phyloP scores from a whole-genome alignment of 164 flowering plant genomes.

The Nymphaea colorata region DNA sequence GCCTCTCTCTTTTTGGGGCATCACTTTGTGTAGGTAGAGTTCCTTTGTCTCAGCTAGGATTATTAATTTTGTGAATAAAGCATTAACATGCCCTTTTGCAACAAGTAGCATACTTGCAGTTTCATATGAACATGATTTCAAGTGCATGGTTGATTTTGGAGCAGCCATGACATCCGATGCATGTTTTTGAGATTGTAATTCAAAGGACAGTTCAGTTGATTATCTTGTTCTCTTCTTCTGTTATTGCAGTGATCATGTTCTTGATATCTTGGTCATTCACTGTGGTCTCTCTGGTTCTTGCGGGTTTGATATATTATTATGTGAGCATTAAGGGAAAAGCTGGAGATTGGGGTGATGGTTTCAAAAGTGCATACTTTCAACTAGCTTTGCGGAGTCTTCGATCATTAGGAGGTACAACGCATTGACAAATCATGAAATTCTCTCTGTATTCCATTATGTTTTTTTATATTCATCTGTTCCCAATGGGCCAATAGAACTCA shows the following conservation, averaged over 20 bases:
- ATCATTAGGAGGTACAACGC: conserved; percentile 78
- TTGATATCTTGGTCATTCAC: conserved; percentile 98
- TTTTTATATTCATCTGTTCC: no score
- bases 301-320: conserved; percentile 89
- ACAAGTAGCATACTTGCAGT: no score
- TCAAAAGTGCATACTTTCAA: conserved; percentile 99
- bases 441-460: no score
- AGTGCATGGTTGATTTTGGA: no score
- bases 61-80: no score
- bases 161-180: no score
- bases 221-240: conserved; percentile 4
- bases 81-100: no score
- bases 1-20: conserved; percentile 94
- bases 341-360: conserved; percentile 99
- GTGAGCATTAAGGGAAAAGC: conserved; percentile 97
- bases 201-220: background rate
- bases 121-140: no score
- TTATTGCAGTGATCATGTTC: conserved; percentile 91
- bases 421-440: no score
- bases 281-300: conserved; percentile 87
- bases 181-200: no score
- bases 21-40: conserved; percentile 71
- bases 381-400: conserved; percentile 97
- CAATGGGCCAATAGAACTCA: no score
- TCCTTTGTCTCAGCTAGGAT: background rate